Conservation (phyloP, 768 basidiomycete species). For the Dioszegia aurantiaca region DNA sequence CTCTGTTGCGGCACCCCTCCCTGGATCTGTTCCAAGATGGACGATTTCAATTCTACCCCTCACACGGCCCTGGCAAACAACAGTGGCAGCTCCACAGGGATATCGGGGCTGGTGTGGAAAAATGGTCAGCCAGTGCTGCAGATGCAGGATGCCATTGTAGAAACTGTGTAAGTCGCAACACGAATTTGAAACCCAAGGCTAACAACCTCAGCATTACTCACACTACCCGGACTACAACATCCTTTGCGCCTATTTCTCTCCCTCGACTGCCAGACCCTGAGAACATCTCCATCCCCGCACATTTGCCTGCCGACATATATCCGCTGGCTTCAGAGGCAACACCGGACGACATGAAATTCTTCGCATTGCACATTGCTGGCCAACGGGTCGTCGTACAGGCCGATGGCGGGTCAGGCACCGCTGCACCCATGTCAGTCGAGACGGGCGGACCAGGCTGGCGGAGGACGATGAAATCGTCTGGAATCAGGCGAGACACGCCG, state of each 20-base stretch:
- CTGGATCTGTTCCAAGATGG: too few species aligned
- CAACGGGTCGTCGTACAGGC: slow-evolving; percentile 40
- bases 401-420: slow-evolving; percentile 9
- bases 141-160: slow-evolving; percentile 46
- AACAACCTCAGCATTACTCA: slow-evolving; percentile 37
- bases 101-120: slow-evolving; percentile 22
- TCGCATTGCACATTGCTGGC: slow-evolving; percentile 37
- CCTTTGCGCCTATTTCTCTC: slow-evolving; percentile 37
- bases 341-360: slow-evolving; percentile 42
- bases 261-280: slow-evolving; percentile 38
- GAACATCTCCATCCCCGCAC: slow-evolving; percentile 22
- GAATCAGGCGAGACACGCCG: slow-evolving; percentile 4
- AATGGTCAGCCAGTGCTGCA: slow-evolving; percentile 32
- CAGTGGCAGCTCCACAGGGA: slow-evolving; percentile 1
- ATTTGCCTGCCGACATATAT: slow-evolving; percentile 27
- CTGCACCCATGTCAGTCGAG: not conserved
- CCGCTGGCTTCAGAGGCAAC: slow-evolving; percentile 38
- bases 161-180: slow-evolving; percentile 48
- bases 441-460: slow-evolving; percentile 9
- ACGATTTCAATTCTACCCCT: not conserved
- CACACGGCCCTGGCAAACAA: not conserved
- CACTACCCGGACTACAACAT: slow-evolving; percentile 43
- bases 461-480: not conserved
- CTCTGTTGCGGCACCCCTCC: too few species aligned
- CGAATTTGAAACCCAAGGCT: too few species aligned